Conservation (phyloP, 2,329 filamentous ascomycete genomes). For the Alternaria tenuissima region DNA sequence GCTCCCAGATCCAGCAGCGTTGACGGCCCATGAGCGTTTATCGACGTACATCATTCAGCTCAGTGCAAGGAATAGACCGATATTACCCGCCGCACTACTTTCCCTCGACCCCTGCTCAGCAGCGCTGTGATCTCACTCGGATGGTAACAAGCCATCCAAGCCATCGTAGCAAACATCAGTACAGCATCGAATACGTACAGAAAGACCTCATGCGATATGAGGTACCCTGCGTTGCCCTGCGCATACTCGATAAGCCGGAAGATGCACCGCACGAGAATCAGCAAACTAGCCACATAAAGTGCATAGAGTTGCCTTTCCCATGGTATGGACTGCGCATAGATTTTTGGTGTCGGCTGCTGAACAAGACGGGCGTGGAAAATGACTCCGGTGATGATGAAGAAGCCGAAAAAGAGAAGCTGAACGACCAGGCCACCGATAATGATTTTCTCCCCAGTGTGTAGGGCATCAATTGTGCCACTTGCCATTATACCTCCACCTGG, state of each 20-base stretch:
- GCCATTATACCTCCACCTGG: too few relatives aligned
- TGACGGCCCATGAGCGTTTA: too few relatives aligned
- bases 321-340: too few relatives aligned
- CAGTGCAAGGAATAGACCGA: slow-evolving; percentile 6
- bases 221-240: slow-evolving; percentile 54
- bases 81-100: slow-evolving; percentile 5
- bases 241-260: slow-evolving; percentile 61
- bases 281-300: slow-evolving; percentile 54
- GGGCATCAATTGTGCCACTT: too few relatives aligned
- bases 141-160: slow-evolving; percentile 9
- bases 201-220: slow-evolving; percentile 55
- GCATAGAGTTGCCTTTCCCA: slow-evolving; percentile 51
- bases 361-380: slow-evolving; percentile 29
- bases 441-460: too few relatives aligned
- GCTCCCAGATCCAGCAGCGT: too few relatives aligned
- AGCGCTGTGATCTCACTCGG: slow-evolving; percentile 5
- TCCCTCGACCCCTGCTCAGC: slow-evolving; percentile 1
- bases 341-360: too few relatives aligned
- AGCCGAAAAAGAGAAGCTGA: slow-evolving; percentile 57
- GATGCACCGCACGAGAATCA: slow-evolving; percentile 60
- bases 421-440: too few relatives aligned
- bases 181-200: slow-evolving; percentile 58
- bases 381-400: slow-evolving; percentile 51
- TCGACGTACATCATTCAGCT: not conserved
- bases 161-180: slow-evolving; percentile 56